Conservation (phyloP, 139 green algal species). For the Axilococcus clingmanii region DNA sequence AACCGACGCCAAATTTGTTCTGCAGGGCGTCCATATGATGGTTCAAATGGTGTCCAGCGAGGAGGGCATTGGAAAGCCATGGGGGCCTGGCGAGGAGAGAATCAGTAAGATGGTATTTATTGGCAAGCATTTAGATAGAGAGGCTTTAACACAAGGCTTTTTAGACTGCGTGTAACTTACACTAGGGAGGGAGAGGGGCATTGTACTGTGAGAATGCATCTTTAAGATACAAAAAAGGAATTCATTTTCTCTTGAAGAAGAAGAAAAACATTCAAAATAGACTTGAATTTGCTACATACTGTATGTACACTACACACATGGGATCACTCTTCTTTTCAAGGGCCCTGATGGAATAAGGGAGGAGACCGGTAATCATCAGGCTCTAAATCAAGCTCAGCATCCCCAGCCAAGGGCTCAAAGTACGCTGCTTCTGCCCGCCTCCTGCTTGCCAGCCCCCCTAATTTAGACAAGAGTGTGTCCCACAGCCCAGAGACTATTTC, state of each 20-base stretch:
- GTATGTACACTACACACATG: not conserved
- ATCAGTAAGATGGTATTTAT: slow-evolving; percentile 1
- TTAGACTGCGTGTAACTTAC: not conserved
- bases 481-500: slow-evolving; percentile 3
- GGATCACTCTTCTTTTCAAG: no score
- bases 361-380: slow-evolving; percentile 24
- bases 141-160: not conserved
- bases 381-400: slow-evolving; percentile 18
- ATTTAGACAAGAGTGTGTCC: slow-evolving; percentile 14
- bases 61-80: slow-evolving; percentile 42
- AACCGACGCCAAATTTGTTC: slow-evolving; percentile 43
- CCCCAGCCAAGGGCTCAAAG: slow-evolving; percentile 10
- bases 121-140: slow-evolving; percentile 1
- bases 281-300: not conserved
- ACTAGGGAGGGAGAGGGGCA: no score
- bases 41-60: slow-evolving; percentile 49
- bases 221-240: slow-evolving; percentile 1
- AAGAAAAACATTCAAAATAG: slow-evolving; percentile 1
- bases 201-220: not conserved
- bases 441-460: not conserved
- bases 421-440: not conserved
- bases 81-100: slow-evolving; percentile 1
- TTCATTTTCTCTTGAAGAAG: not conserved
- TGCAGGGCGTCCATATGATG: slow-evolving; percentile 64
- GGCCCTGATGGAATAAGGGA: slow-evolving; percentile 11